Base-by-base conservation (phyloP, 345 rosid genomes). In the Stellera chamaejasme region DNA sequence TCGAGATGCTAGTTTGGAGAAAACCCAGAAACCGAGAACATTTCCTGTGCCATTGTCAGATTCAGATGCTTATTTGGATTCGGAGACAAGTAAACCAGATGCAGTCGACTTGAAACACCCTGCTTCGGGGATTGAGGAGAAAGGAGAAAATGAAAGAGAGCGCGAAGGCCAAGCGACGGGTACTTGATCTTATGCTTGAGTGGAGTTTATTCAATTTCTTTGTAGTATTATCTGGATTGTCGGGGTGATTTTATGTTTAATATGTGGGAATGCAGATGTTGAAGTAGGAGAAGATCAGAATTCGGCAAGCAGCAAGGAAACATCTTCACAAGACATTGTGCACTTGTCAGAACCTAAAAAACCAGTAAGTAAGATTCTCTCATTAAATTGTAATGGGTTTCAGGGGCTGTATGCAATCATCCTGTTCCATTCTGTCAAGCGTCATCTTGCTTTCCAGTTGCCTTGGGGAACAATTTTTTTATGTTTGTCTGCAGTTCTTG, bases 31-130 rank as follows among this genome's bases (percentile, higher is more conserved):
- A 50, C 71, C 47, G 41, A 71, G 79, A 63, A 77, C 77, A 57
- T 84, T 80, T 52, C 92, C 97, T 11, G 87, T 82, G 56, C 84
- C 88, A 11, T 75, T 82, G 59, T 71, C 87, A 50, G 86, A 79
- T 58, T 61, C 54, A 0, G 79, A 85, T 61, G 62, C 70, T 60
- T 66, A 62, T 55, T n/a, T n/a, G n/a, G 23, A 19, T 0, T 68
- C 64, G 50, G 71, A 56, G 19, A 61, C 71, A 59, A 60, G 73
- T 62, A 45, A 62, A 25, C 48, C 59, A 27, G 27, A 32, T 41
- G 32, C 43, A 13, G 58, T 64, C 10, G 60, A 39, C 26, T 65
- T 62, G 15, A 60, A 39, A 58, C 32, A 60, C 62, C 26, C 58
- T 25, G 65, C 60, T 67, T 50, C 69, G 0, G 71, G 67, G 62